Evolutionary conservation across 202 grass and related monocot genomes (phyloP), one percentile per base, ranked within the genome.

Genomic region (Carex sylvatica): DNA sequence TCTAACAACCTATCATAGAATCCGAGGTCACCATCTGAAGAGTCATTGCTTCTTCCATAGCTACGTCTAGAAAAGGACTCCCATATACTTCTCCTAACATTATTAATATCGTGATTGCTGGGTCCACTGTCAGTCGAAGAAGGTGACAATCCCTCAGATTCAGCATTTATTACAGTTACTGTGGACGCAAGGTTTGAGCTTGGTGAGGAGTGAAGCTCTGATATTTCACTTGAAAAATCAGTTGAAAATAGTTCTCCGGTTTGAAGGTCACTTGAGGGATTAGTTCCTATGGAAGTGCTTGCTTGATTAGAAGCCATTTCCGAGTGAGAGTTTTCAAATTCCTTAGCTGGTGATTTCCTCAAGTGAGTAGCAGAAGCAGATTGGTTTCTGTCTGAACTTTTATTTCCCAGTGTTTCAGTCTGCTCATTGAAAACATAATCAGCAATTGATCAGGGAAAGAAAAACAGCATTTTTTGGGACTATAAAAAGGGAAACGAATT

Each of bases 1-100:
- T 98, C 92, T 86, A 91, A 82, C 90, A 92, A 98, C 78, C 92
- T 97, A 82, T 88, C 88, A 38, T 91, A 91, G 79, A 92, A 91
- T 86, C 86, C 84, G 18, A 89, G 86, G 70, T 87, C 87, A 61
- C 79, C 86, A 71, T 95, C 89, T 74, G 65, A 60, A 81, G 89
- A 90, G 40, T 91, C 89, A 78, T 89, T 78, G 87, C 82, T 77
- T 83, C 88, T 88, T 93, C 93, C 85, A 74, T 87, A 87, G 79
- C 87, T 80, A 33, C 65, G 92, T 87, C 95, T 87, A 26, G 95
- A 93, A 85, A 98, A 91, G 16, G 92, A 74, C 85, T 95, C 95
- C 92, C 90, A 91, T 24, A 98, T 67, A 87, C 92, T 78, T 83
- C 90, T 98, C 87, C 95, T 91, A 87, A 87, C 30, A 52, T 31